phyloP scores from a whole-genome alignment of 202 grass and related monocot species.

The Elaeis oleifera region DNA sequence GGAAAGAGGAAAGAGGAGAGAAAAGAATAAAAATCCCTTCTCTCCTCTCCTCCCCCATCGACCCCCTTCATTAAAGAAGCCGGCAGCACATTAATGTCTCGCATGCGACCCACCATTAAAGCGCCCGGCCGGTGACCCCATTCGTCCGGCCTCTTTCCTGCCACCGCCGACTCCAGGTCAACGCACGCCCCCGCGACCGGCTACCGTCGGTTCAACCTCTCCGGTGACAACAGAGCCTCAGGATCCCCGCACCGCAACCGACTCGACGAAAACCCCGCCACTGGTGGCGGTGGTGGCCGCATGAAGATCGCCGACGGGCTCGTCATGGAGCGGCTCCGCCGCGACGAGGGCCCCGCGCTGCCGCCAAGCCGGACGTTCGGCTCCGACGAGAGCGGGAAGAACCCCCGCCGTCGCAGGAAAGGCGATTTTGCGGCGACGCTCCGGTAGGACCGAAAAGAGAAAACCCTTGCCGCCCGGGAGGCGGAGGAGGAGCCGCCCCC shows the following conservation, averaged over 20 bases:
- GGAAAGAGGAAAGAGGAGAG: no score
- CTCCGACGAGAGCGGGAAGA: conserved; percentile 62
- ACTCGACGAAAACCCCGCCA: conserved; percentile 37
- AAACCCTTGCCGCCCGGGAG: conserved; percentile 42
- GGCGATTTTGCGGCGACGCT: conserved; percentile 42
- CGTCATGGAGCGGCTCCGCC: conserved; percentile 32
- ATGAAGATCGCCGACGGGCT: conserved; percentile 9
- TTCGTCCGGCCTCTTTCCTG: neutral
- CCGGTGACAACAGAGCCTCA: conserved; percentile 87
- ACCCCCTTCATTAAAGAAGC: conserved; percentile 14
- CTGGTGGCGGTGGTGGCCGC: neutral
- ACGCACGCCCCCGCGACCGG: neutral
- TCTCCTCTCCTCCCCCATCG: neutral
- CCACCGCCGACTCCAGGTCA: conserved; percentile 1
- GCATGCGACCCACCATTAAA: conserved; percentile 58
- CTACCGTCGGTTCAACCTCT: conserved; percentile 47
- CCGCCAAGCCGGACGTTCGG: conserved; percentile 19
- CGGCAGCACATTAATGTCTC: conserved; percentile 11
- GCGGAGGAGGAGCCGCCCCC: conserved; percentile 11
- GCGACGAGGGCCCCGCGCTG: conserved; percentile 26
- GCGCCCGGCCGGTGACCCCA: conserved; percentile 7
- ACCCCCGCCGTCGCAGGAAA: conserved; percentile 48
- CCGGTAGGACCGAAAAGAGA: conserved; percentile 71
- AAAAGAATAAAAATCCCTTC: neutral
- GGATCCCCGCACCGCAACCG: conserved; percentile 79